These are phyloP conservation scores for Sphagnum tenellum DNA, from an alignment of 225 moss, liverwort and hornwort species.

Conservation along the genomic window DNA sequence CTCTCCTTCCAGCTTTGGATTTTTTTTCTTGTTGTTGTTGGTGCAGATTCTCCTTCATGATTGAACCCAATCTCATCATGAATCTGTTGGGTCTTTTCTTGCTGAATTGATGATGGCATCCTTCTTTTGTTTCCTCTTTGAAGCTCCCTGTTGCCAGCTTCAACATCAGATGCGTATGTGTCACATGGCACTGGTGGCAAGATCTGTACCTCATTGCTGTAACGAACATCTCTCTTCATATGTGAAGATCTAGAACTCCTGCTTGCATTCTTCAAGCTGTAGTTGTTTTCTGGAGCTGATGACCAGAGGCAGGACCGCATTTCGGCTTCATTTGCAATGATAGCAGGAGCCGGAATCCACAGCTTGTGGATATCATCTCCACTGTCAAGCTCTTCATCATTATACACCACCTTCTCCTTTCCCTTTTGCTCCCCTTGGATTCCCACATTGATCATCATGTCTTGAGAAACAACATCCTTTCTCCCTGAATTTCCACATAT, in stretches of 20 bases:
- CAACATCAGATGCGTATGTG: no score
- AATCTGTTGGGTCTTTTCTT: no score
- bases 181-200: no score
- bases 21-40: not conserved
- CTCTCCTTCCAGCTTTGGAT: not conserved
- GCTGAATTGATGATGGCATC: no score
- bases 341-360: constrained; percentile 18
- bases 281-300: constrained; percentile 12
- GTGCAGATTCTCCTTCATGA: no score
- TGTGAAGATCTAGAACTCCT: no score
- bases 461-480: not conserved
- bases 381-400: constrained; percentile 10
- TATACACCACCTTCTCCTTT: constrained; percentile 2
- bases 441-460: not conserved
- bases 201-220: no score
- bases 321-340: constrained; percentile 15
- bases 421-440: constrained; percentile 1
- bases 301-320: constrained; percentile 37
- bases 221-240: no score
- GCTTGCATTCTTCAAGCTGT: not conserved
- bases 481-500: constrained; percentile 10
- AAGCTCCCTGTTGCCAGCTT: no score
- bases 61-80: no score
- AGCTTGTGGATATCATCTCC: not conserved
- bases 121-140: no score